phyloP scores from a whole-genome alignment of 164 flowering plant species.

The Nymphaea colorata region DNA sequence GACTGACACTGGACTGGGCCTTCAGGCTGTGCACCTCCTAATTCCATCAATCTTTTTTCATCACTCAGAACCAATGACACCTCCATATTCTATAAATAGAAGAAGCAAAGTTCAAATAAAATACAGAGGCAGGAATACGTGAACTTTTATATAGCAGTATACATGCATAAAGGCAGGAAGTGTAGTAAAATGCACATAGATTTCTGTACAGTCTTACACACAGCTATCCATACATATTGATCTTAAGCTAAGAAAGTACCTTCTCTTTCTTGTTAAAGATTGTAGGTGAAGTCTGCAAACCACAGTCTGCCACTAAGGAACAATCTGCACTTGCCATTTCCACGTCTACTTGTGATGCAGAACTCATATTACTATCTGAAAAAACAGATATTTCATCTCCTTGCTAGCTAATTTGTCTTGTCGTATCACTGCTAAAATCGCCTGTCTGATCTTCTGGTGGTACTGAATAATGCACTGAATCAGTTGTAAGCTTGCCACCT shows the following conservation, averaged over 20 bases:
- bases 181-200: not conserved
- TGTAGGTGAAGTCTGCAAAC: not conserved
- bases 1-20: slow-evolving; percentile 87
- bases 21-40: slow-evolving; percentile 9
- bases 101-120: slow-evolving; percentile 5
- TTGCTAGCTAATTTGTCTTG: slow-evolving; percentile 35
- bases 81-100: slow-evolving; percentile 22
- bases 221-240: not conserved
- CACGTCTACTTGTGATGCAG: slow-evolving; percentile 26
- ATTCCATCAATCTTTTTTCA: slow-evolving; percentile 20
- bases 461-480: not conserved
- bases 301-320: slow-evolving; percentile 15
- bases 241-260: not conserved
- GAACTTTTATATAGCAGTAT: not conserved
- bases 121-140: not conserved
- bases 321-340: slow-evolving; percentile 29
- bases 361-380: slow-evolving; percentile 26
- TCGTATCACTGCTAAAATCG: slow-evolving; percentile 35
- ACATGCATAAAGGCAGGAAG: not conserved
- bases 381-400: slow-evolving; percentile 33
- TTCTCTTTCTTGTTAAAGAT: not conserved
- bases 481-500: not conserved
- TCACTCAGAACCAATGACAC: slow-evolving; percentile 8
- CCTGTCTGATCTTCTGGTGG: slow-evolving; percentile 34
- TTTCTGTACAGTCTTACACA: not conserved